Conservation (phyloP, 176 grass and related monocot genomes). For the Triticum timopheevii region DNA sequence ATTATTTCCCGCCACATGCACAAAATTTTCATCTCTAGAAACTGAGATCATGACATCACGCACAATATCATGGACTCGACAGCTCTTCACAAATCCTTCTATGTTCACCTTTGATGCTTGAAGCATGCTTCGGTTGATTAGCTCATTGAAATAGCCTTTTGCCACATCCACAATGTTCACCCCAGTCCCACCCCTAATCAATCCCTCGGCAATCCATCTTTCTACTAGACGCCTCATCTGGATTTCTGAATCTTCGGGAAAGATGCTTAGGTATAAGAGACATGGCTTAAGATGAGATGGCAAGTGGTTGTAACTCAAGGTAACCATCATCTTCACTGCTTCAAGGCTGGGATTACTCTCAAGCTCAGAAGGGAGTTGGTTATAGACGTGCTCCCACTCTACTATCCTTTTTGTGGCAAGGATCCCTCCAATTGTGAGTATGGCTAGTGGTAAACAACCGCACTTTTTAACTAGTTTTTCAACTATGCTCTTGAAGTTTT, state of each 20-base stretch:
- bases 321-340: not conserved
- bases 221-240: not conserved
- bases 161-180: not conserved
- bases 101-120: not conserved
- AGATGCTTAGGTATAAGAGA: not conserved
- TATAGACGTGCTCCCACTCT: not conserved
- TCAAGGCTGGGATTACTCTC: not conserved
- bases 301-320: not conserved
- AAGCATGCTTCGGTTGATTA: conserved; percentile 21
- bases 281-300: not conserved
- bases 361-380: not conserved
- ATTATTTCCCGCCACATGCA: not conserved
- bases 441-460: not conserved
- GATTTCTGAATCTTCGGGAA: not conserved
- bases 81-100: not conserved
- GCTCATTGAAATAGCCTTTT: not conserved
- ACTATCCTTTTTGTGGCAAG: too few species aligned
- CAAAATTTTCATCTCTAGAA: not conserved
- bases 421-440: not conserved
- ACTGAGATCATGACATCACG: conserved; percentile 19
- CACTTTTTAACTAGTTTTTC: not conserved
- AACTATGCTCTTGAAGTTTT: not conserved
- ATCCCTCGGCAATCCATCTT: not conserved
- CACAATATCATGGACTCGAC: not conserved
- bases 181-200: not conserved